Conservation (phyloP, 139 green algal species). For the Axilococcus clingmanii region DNA sequence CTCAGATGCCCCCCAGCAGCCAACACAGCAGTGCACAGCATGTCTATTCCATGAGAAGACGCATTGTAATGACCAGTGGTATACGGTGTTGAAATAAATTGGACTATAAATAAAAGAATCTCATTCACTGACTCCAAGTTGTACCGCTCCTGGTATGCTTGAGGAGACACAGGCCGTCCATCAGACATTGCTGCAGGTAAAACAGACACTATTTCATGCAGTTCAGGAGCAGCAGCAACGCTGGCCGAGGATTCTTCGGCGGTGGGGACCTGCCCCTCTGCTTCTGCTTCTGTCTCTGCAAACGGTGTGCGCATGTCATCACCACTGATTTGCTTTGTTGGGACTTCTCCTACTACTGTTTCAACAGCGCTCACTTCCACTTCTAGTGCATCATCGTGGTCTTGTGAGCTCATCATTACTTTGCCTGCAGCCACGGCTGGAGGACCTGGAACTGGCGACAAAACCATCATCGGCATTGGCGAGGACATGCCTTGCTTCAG, state of each 20-base stretch:
- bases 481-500: no score
- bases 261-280: no score
- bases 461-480: background rate
- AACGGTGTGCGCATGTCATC: no score
- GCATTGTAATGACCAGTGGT: slow-evolving; percentile 25
- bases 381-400: background rate
- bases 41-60: slow-evolving; percentile 61
- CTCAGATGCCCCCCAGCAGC: slow-evolving; percentile 18
- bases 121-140: slow-evolving; percentile 32
- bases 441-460: background rate
- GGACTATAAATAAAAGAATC: slow-evolving; percentile 36
- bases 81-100: slow-evolving; percentile 17
- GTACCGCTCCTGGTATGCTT: background rate
- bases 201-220: slow-evolving; percentile 7
- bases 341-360: no score
- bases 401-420: background rate
- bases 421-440: background rate
- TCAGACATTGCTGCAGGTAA: background rate
- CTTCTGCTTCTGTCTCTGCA: no score
- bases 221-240: background rate
- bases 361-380: background rate
- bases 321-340: no score
- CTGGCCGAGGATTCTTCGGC: background rate
- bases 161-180: background rate
- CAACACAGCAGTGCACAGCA: slow-evolving; percentile 55